phyloP scores from a whole-genome alignment of 345 rosid species.

The Populus euphratica region DNA sequence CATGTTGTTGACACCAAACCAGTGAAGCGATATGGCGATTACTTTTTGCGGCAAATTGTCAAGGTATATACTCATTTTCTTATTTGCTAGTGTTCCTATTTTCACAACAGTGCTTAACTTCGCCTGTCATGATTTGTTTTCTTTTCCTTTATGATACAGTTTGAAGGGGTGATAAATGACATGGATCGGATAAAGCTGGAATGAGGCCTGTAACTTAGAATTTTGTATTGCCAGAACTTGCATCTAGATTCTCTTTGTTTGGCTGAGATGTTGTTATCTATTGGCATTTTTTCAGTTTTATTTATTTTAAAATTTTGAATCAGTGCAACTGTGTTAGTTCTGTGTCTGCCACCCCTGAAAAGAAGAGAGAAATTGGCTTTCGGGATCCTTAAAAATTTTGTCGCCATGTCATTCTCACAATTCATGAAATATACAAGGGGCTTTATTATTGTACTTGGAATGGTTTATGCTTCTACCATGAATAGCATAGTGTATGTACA shows the following conservation, averaged over 20 bases:
- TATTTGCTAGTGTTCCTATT: too few relatives aligned
- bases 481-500: too few relatives aligned
- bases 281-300: background rate
- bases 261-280: background rate
- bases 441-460: background rate
- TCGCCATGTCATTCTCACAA: background rate
- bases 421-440: background rate
- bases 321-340: background rate
- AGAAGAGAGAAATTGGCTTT: background rate
- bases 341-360: background rate
- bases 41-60: slow-evolving; percentile 88
- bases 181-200: slow-evolving; percentile 80
- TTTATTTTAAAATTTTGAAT: background rate
- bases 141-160: slow-evolving; percentile 36
- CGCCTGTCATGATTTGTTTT: background rate
- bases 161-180: slow-evolving; percentile 82
- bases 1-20: slow-evolving; percentile 75
- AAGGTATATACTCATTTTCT: slow-evolving; percentile 51
- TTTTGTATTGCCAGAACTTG: background rate
- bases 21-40: slow-evolving; percentile 72
- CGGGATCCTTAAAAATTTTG: background rate
- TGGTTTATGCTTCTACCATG: background rate
- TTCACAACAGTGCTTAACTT: background rate
- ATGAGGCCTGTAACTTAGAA: slow-evolving; percentile 22
- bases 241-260: background rate